phyloP scores from a whole-genome alignment of 208 protist genomes.

The Leishmania guyanensis region DNA sequence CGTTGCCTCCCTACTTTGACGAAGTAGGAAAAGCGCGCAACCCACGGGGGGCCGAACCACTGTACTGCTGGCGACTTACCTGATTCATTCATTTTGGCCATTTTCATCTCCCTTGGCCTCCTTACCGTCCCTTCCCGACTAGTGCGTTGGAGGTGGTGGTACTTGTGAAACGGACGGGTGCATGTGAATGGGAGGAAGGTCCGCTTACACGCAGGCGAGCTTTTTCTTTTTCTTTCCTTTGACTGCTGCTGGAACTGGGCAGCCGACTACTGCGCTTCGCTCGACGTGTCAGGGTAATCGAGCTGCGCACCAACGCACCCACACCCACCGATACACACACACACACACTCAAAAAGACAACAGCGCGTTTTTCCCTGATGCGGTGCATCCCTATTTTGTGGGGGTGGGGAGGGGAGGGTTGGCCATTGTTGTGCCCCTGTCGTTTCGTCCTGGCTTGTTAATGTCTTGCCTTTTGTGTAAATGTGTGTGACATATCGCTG shows the following conservation, averaged over 20 bases:
- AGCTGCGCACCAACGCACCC: not conserved
- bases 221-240: not conserved
- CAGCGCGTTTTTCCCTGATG: not conserved
- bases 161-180: not conserved
- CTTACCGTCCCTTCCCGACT: not conserved
- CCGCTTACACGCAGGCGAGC: not conserved
- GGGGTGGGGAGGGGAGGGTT: not conserved
- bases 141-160: not conserved
- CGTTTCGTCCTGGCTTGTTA: not conserved
- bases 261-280: not conserved
- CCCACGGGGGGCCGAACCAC: not conserved
- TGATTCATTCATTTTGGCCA: not conserved
- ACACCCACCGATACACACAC: not conserved
- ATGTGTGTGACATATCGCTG: not conserved
- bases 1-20: conserved; percentile 15
- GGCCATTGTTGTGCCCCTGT: not conserved
- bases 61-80: not conserved
- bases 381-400: not conserved
- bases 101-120: not conserved
- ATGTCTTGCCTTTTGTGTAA: not conserved
- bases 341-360: not conserved
- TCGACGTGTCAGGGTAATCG: not conserved
- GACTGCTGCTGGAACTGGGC: not conserved
- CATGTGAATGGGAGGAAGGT: not conserved
- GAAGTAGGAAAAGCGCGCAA: not conserved